A percentile compares a stretch with the other conserved stretches of the same genome.
Evolutionary conservation across 495 filamentous ascomycete genomes (phyloP).

Genomic region (Letharia columbiana): DNA sequence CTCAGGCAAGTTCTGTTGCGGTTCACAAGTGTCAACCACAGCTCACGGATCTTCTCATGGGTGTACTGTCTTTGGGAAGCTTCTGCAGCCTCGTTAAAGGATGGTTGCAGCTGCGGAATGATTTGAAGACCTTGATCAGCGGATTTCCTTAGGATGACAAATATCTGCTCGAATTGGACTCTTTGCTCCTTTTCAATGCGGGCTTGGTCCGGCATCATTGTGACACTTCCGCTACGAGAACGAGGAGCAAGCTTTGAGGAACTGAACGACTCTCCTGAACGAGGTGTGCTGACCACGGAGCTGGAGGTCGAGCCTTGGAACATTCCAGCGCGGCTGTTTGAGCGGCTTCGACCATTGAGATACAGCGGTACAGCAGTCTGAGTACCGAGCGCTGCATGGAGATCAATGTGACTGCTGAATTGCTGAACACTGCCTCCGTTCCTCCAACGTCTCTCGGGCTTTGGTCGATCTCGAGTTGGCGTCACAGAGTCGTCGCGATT

Average conservation of each 20-base stretch:
- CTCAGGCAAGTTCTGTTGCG: constrained; percentile 56
- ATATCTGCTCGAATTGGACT: constrained; percentile 63
- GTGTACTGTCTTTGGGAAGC: constrained; percentile 38
- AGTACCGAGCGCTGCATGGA: constrained; percentile 17
- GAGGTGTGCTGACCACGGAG: constrained; percentile 54
- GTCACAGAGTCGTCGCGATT: constrained; percentile 47
- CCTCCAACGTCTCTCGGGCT: constrained; percentile 43
- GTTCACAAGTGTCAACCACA: constrained; percentile 60
- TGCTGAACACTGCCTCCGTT: constrained; percentile 58
- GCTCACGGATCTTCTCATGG: constrained; percentile 46
- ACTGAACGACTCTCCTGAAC: constrained; percentile 71
- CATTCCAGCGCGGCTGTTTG: constrained; percentile 43
- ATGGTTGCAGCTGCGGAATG: constrained; percentile 54
- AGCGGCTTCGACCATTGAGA: constrained; percentile 38
- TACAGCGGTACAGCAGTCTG: constrained; percentile 20
- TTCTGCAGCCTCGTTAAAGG: constrained; percentile 48
- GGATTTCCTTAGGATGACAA: constrained; percentile 57
- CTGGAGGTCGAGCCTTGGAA: constrained; percentile 38
- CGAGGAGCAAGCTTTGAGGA: constrained; percentile 36
- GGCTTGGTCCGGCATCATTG: constrained; percentile 24
- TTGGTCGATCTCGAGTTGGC: constrained; percentile 50
- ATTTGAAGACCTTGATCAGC: constrained; percentile 57
- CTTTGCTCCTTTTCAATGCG: constrained; percentile 17
- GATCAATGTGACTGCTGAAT: constrained; percentile 32
- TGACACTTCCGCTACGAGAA: constrained; percentile 31